Conservation (phyloP, 352 stramenopile genomes). For the Globisporangium paroecandrum region DNA sequence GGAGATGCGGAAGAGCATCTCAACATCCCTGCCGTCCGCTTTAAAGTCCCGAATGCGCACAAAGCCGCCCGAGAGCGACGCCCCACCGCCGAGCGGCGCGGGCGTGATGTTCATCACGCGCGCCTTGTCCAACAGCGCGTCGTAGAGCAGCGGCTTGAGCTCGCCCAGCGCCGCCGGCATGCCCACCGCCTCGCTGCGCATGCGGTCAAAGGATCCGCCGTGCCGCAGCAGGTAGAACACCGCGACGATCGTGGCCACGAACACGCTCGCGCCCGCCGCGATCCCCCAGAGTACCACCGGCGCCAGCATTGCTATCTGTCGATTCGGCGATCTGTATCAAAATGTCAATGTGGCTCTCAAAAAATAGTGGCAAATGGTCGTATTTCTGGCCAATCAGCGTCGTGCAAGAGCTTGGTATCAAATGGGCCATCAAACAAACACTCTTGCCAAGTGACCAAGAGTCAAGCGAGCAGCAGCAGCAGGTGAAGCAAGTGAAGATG, state of each 20-base stretch:
- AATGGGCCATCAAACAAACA: neutral
- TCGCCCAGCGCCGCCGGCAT: slow-evolving; percentile 55
- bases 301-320: slow-evolving; percentile 32
- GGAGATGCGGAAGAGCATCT: slow-evolving; percentile 45
- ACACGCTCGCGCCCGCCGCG: slow-evolving; percentile 76
- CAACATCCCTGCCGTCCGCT: slow-evolving; percentile 18
- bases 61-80: slow-evolving; percentile 31
- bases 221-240: slow-evolving; percentile 83
- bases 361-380: neutral
- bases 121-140: slow-evolving; percentile 73
- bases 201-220: slow-evolving; percentile 87
- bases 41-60: slow-evolving; percentile 53
- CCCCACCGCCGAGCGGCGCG: slow-evolving; percentile 23
- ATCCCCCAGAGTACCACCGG: slow-evolving; percentile 68
- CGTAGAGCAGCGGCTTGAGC: slow-evolving; percentile 83
- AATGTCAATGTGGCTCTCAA: neutral
- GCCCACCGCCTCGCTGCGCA: slow-evolving; percentile 72
- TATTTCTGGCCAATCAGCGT: neutral
- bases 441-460: neutral
- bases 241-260: slow-evolving; percentile 72
- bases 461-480: neutral
- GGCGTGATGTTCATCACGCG: slow-evolving; percentile 32
- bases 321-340: slow-evolving; percentile 8
- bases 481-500: slow-evolving; percentile 33
- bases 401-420: neutral